These are phyloP conservation scores for Talaromyces sp. DNA, from an alignment of 2,329 filamentous ascomycete genomes.

Conservation along the genomic window DNA sequence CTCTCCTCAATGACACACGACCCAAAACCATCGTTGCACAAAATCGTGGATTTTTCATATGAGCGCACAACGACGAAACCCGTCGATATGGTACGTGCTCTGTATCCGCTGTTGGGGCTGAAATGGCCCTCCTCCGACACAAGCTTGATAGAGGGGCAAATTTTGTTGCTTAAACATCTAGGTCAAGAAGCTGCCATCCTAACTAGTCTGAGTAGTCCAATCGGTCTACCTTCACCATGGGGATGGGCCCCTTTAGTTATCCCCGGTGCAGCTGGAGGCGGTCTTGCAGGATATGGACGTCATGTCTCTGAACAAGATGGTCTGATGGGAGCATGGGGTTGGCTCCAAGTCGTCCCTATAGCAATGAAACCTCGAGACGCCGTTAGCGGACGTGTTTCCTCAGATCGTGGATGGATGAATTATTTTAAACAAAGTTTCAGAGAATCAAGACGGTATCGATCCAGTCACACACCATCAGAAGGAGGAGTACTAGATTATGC, in stretches of 20 bases:
- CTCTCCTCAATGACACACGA: background rate
- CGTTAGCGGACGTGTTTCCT: background rate
- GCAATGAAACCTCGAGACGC: background rate
- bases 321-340: background rate
- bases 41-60: background rate
- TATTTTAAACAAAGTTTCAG: background rate
- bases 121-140: background rate
- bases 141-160: background rate
- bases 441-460: background rate
- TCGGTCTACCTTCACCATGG: background rate
- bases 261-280: background rate
- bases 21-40: background rate
- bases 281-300: background rate
- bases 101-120: background rate
- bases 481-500: background rate
- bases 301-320: background rate
- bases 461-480: background rate
- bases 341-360: background rate
- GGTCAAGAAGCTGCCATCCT: background rate
- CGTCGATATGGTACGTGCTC: background rate
- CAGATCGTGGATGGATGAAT: background rate
- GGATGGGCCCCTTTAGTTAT: background rate
- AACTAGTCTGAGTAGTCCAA: background rate
- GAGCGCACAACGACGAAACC: background rate
- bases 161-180: background rate